Evolutionary conservation across 2,329 filamentous ascomycete species (phyloP), one percentile per base, ranked within the genome.

Genomic region (Microascus cirrosus): DNA sequence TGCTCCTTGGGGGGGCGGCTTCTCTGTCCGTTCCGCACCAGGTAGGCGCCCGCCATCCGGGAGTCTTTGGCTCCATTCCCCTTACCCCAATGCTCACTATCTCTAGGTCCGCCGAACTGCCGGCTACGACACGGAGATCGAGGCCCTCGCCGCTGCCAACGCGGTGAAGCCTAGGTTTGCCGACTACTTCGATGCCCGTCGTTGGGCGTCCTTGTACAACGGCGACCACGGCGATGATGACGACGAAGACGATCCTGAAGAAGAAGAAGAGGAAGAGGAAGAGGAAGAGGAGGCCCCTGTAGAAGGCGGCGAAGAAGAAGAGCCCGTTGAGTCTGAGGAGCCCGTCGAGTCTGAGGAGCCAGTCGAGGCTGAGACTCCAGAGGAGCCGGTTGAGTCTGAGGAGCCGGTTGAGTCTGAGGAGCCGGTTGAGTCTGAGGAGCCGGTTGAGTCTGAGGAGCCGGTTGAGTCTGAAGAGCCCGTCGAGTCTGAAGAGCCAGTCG

Each of bases 1-100:
- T 53, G 55, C 32, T 52, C 55, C 35, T 57, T 12, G 39, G 50
- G 45, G 55, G 55, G 48, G 55, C 50, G n/a, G n/a, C 55, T 5
- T 35, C 55, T 25, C n/a, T 57, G 20, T 48, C 55, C 32, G 45
- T 57, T 24, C 55, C 55, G 7, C 15, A 48, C 15, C 55, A 57
- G 3, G 48, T 56, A 50, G n/a, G 10, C 36, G 8, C 15, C 35
- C 36, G 36, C 36, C 18, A 45, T 18, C 18, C 11, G 6, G 7
- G 28, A 32, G 28, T 32, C 28, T 45, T 15, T 45, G 15, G 15
- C 13, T n/a, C 36, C 36, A 13, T 42, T 45, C 6, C 5, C 39
- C 13, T 45, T 45, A 18, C 39, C 13, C 15, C 39, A 13, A n/a
- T 42, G 13, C 39, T 45, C 15, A 45, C 39, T 6, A 7, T 18